Conservation (phyloP, 2,329 filamentous ascomycete genomes). For the Neodidymelliopsis sp. region DNA sequence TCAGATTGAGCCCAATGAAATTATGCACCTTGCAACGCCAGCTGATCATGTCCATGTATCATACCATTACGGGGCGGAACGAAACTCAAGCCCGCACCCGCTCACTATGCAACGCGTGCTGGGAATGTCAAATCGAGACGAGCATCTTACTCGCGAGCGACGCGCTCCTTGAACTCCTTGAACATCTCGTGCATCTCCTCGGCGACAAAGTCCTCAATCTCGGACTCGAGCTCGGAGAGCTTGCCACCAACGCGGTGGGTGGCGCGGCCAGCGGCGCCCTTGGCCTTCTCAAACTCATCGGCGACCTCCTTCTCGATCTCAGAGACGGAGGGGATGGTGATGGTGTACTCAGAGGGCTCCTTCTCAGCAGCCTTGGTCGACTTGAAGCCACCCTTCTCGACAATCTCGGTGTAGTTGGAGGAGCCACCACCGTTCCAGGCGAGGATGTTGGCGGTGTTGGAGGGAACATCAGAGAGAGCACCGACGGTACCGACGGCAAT, state of each 20-base stretch:
- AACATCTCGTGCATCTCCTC: constrained; percentile 62
- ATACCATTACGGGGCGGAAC: constrained; percentile 16
- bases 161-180: constrained; percentile 57
- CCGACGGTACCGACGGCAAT: constrained; percentile 82
- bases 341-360: constrained; percentile 49
- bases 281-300: constrained; percentile 46
- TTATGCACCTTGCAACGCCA: constrained; percentile 25
- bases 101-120: constrained; percentile 16
- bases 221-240: constrained; percentile 55
- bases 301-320: constrained; percentile 48
- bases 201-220: constrained; percentile 58
- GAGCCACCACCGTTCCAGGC: constrained; percentile 98
- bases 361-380: constrained; percentile 46
- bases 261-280: constrained; percentile 50
- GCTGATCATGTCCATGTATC: constrained; percentile 12
- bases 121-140: neutral
- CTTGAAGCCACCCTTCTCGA: constrained; percentile 76
- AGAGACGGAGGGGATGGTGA: constrained; percentile 48
- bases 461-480: constrained; percentile 81
- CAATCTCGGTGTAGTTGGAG: constrained; percentile 86
- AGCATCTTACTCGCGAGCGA: constrained; percentile 41
- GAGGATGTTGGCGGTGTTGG: constrained; percentile 89
- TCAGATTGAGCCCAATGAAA: constrained; percentile 21
- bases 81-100: constrained; percentile 1
- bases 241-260: constrained; percentile 54